These are phyloP conservation scores for Buddleja alternifolia DNA, from an alignment of 257 asterid genomes.

Conservation along the genomic window DNA sequence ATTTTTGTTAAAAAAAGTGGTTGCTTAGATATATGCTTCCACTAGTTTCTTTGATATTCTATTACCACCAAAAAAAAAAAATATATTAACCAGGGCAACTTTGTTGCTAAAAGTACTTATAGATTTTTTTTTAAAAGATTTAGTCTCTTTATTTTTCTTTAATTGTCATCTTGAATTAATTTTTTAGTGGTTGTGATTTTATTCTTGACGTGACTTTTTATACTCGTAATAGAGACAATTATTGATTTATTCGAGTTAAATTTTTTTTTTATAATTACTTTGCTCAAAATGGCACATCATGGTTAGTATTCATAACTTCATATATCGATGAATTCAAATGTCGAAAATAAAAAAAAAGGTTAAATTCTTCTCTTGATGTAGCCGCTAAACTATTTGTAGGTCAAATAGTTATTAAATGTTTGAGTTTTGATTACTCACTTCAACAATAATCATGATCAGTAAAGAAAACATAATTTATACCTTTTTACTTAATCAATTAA, in stretches of 20 bases:
- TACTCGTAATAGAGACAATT: background rate
- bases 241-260: background rate
- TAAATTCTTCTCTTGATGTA: too few species aligned
- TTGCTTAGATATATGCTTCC: background rate
- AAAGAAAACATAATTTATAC: too few species aligned
- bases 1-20: conserved; percentile 1
- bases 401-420: too few species aligned
- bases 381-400: too few species aligned
- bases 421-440: too few species aligned
- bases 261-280: too few species aligned
- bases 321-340: too few species aligned
- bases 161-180: background rate
- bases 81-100: background rate
- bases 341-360: too few species aligned
- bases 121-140: background rate
- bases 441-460: too few species aligned
- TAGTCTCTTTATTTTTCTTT: background rate
- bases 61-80: background rate
- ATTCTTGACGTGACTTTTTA: background rate
- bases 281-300: too few species aligned
- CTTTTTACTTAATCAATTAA: too few species aligned
- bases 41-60: background rate
- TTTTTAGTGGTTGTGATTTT: background rate
- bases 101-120: background rate
- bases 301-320: too few species aligned